phyloP scores from a whole-genome alignment of 2,329 filamentous ascomycete genomes.

The Chrysosporium queenslandicum region DNA sequence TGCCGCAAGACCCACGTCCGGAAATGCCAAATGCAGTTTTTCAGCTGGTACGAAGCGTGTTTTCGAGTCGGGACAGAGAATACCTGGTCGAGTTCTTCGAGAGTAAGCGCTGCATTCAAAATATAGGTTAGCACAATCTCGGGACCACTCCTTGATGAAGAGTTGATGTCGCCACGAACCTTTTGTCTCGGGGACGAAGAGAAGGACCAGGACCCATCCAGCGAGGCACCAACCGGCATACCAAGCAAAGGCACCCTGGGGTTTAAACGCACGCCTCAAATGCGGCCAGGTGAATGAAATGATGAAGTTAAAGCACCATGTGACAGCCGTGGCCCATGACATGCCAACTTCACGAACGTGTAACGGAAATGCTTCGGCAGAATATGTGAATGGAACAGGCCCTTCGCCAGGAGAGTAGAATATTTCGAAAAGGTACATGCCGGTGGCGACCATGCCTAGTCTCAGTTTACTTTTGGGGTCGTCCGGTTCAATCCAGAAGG shows the following conservation, averaged over 20 bases:
- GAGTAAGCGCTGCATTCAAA: slow-evolving; percentile 26
- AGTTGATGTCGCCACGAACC: slow-evolving; percentile 18
- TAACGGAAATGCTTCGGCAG: slow-evolving; percentile 53
- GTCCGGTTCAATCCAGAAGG: slow-evolving; percentile 39
- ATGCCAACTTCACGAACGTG: slow-evolving; percentile 54
- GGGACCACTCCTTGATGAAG: not conserved
- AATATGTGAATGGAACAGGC: slow-evolving; percentile 55
- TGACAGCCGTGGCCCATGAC: slow-evolving; percentile 47
- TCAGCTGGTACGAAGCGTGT: slow-evolving; percentile 34
- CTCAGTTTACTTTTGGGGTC: slow-evolving; percentile 25
- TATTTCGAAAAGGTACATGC: slow-evolving; percentile 42
- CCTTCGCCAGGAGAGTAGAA: slow-evolving; percentile 50
- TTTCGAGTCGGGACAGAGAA: slow-evolving; percentile 43
- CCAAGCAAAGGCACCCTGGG: slow-evolving; percentile 48
- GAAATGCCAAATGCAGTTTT: slow-evolving; percentile 34
- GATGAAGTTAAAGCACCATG: slow-evolving; percentile 49
- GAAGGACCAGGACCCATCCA: slow-evolving; percentile 43
- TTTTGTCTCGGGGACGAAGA: slow-evolving; percentile 46
- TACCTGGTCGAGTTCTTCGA: slow-evolving; percentile 44
- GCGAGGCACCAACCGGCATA: slow-evolving; percentile 49
- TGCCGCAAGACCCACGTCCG: slow-evolving; percentile 32
- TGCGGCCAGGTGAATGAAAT: slow-evolving; percentile 46
- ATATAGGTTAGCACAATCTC: slow-evolving; percentile 14
- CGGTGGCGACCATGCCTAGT: slow-evolving; percentile 35
- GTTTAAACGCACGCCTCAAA: slow-evolving; percentile 40